Percentiles rank a stretch among this genome's conserved stretches.
Conservation (phyloP, 257 asterid species). For the Linderniella brevidens region DNA sequence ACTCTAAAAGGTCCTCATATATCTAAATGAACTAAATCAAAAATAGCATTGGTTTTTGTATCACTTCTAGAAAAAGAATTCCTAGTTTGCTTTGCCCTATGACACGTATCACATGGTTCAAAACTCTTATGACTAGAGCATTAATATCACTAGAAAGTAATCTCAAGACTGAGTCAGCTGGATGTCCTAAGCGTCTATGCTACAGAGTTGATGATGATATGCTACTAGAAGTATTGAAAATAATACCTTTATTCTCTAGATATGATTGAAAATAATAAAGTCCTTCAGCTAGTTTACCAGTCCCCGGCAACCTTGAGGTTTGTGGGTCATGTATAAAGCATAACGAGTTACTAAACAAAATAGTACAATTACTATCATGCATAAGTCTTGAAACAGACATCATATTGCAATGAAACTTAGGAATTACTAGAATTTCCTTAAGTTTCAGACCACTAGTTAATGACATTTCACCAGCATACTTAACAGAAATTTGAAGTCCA, state of each 20-base stretch:
- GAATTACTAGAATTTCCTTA: too few species aligned
- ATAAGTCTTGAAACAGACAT: neutral
- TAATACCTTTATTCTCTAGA: too few species aligned
- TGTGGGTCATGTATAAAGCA: neutral
- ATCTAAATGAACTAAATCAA: neutral
- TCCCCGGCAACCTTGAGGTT: neutral
- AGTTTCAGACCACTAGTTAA: too few species aligned
- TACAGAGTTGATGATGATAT: neutral
- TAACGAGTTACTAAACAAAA: neutral
- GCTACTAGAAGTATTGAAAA: too few species aligned
- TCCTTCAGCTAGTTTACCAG: neutral
- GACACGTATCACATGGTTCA: too few species aligned
- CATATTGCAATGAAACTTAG: too few species aligned
- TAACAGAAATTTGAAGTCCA: too few species aligned
- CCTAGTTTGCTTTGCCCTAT: neutral
- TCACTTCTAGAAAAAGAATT: neutral
- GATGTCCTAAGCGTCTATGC: neutral
- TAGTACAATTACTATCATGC: neutral
- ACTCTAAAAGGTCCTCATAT: neutral
- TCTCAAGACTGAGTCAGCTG: neutral
- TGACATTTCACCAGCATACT: too few species aligned
- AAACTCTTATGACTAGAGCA: too few species aligned
- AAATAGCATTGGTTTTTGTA: neutral
- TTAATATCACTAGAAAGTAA: neutral
- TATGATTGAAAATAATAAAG: neutral